Conservation (phyloP, 1,284 basidiomycete genomes). For the Termitomyces sp. region DNA sequence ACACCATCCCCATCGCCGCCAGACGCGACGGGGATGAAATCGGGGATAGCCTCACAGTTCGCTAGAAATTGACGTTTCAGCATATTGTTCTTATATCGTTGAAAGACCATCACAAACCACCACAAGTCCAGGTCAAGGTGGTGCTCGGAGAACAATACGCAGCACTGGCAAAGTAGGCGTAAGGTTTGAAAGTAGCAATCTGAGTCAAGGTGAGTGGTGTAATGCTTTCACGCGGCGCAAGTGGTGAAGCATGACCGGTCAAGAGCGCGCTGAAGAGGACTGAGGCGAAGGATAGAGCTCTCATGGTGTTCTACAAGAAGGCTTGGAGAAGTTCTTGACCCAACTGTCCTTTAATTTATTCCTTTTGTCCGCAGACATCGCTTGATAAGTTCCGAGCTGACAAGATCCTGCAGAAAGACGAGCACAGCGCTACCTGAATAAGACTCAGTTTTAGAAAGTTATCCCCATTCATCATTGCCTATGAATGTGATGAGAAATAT, state of each 20-base stretch:
- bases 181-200: conserved; percentile 27
- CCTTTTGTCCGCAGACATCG: neutral
- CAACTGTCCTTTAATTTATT: neutral
- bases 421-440: no score
- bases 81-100: neutral
- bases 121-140: conserved; percentile 28
- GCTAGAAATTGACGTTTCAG: conserved; percentile 15
- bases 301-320: neutral
- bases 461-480: neutral
- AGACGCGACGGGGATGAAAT: conserved; percentile 32
- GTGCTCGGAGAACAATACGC: conserved; percentile 27
- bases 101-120: conserved; percentile 17
- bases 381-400: neutral
- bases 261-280: conserved; percentile 3
- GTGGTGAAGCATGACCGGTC: conserved; percentile 1
- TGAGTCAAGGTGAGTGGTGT: conserved; percentile 22
- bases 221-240: conserved; percentile 18
- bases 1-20: conserved; percentile 34
- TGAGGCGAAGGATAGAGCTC: neutral
- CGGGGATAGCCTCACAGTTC: conserved; percentile 31
- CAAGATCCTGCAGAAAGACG: neutral
- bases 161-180: conserved; percentile 26
- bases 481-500: no score
- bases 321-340: neutral
- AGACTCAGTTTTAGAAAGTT: no score